These are phyloP conservation scores for Thalassiosira profunda DNA, from an alignment of 108 stramenopile genomes.

Conservation along the genomic window DNA sequence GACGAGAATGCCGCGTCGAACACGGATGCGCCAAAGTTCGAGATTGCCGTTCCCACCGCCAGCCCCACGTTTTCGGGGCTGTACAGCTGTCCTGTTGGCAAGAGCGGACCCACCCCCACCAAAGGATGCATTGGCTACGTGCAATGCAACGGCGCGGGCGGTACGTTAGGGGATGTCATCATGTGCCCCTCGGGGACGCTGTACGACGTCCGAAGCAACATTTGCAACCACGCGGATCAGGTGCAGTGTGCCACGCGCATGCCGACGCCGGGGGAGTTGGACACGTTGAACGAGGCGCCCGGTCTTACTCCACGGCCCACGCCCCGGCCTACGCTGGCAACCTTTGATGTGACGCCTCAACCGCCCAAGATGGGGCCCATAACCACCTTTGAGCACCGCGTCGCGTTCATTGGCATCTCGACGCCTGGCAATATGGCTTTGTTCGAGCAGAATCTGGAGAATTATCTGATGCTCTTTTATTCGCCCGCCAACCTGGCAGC, in stretches of 20 bases:
- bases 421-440: slow-evolving; percentile 12
- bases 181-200: slow-evolving; percentile 24
- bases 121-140: slow-evolving; percentile 37
- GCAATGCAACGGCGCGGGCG: slow-evolving; percentile 15
- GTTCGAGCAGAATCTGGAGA: slow-evolving; percentile 26
- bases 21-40: not conserved
- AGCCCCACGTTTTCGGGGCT: slow-evolving; percentile 30
- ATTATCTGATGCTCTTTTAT: slow-evolving; percentile 33
- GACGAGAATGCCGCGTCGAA: not conserved
- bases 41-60: slow-evolving; percentile 20
- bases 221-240: slow-evolving; percentile 27
- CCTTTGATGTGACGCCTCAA: not conserved
- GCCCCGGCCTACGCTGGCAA: not conserved
- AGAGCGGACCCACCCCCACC: slow-evolving; percentile 10
- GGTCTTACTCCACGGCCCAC: not conserved
- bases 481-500: not conserved
- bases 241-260: slow-evolving; percentile 25
- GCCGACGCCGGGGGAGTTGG: not conserved
- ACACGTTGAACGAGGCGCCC: not conserved
- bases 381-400: slow-evolving; percentile 18
- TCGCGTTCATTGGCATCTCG: slow-evolving; percentile 20
- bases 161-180: not conserved
- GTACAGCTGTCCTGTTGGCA: slow-evolving; percentile 28
- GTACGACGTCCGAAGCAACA: slow-evolving; percentile 15
- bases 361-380: slow-evolving; percentile 15